Evolutionary conservation across 2,329 filamentous ascomycete genomes (phyloP), one percentile per base, ranked within the genome.

Genomic region (Chaetomiaceae sp.): DNA sequence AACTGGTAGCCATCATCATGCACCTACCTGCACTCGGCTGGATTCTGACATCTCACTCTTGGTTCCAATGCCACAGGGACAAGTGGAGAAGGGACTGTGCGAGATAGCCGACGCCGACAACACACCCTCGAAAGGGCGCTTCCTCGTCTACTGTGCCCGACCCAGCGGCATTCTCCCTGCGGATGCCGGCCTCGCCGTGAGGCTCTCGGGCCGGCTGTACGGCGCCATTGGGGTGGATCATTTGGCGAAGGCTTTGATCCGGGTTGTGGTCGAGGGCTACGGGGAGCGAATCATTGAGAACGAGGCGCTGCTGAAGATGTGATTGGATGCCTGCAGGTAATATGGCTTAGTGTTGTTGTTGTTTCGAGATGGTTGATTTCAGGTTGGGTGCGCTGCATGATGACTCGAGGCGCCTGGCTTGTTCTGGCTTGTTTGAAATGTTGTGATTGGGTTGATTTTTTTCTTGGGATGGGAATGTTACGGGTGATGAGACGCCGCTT

Each of bases 51-150:
- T 22, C 4, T 23, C 6, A 12, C 20, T 17, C 14, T 15, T n/a
- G n/a, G 17, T 40, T 23, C 38, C 25, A 40, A 20, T 22, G n/a
- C 31, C 15, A 12, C 36, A 67, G 64, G 68, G 68, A n/a, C 65
- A 70, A 55, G 67, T 68, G 12, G 73, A 75, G 58, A 70, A 69
- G 55, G 64, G 63, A 3, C 66, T 76, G 33, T 70, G 65, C 51
- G 67, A 71, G 4, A 58, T 75, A 11, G 68, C 68, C 15, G 68
- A 71, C 42, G 61, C 61, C 20, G 63, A 64, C 47, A 59, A n/a
- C n/a, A n/a, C n/a, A n/a, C n/a, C n/a, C n/a, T n/a, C 53, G 12
- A 37, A 44, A 2, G 33, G 47, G 34, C 52, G 50, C 6, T 69
- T 76, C 23, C 66, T 68, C 44, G 64, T 67, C n/a, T 70, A 65